A percentile compares a stretch with the other conserved stretches of the same genome.
Evolutionary conservation across 306 rosid genomes (phyloP).

Genomic region (Glycine soja): DNA sequence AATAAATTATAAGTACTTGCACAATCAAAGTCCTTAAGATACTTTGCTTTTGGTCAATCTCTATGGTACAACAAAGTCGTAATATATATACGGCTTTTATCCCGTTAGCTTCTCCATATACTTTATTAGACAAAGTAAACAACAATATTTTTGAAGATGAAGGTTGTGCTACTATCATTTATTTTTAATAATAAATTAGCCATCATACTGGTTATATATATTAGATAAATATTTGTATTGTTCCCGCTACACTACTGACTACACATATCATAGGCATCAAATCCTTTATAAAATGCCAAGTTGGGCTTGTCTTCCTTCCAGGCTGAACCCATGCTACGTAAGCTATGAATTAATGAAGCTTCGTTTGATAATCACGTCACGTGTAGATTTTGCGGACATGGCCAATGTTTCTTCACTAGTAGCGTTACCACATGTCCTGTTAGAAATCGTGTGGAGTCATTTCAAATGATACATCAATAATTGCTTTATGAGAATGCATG

Average conservation of each 20-base stretch:
- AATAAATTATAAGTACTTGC: constrained; percentile 17
- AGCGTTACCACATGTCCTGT: neutral
- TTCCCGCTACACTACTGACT: too few species aligned
- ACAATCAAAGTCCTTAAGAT: too few species aligned
- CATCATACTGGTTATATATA: neutral
- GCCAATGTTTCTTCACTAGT: neutral
- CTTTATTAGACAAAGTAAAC: too few species aligned
- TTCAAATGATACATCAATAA: constrained; percentile 15
- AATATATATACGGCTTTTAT: too few species aligned
- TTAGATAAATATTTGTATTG: neutral
- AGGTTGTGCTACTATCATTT: neutral
- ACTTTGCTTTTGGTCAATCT: too few species aligned
- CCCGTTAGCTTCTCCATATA: too few species aligned
- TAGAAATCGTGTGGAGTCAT: constrained; percentile 21
- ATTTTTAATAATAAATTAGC: neutral
- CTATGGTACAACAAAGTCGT: too few species aligned
- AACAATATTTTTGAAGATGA: neutral
- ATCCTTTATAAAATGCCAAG: too few species aligned
- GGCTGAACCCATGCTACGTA: too few species aligned
- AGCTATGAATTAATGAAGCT: neutral
- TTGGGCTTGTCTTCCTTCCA: too few species aligned
- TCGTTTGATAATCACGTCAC: neutral
- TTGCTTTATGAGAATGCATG: constrained; percentile 32
- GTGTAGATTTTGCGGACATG: constrained; percentile 12
- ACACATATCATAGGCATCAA: neutral